Evolutionary conservation across 805 yeast genomes (phyloP).

Genomic region (Wickerhamiella musiphila): DNA sequence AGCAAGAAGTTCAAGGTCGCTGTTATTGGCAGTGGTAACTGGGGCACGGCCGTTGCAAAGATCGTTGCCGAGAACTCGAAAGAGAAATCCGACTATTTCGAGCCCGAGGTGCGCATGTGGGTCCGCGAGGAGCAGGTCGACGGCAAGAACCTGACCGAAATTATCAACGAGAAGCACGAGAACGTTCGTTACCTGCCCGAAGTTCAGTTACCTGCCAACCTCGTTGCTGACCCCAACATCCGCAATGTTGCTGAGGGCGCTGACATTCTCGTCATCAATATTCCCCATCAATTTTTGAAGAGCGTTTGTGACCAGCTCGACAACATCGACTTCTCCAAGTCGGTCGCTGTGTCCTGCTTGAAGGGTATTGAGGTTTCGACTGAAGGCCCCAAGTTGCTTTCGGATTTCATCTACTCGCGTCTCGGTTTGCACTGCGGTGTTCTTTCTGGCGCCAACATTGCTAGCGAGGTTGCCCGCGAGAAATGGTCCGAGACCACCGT

Average conservation of each 20-base stretch:
- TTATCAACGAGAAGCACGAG: conserved; percentile 79
- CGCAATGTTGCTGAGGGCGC: conserved; percentile 61
- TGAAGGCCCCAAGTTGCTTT: conserved; percentile 68
- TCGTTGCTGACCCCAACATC: conserved; percentile 74
- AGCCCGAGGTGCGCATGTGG: conserved; percentile 81
- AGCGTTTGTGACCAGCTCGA: conserved; percentile 57
- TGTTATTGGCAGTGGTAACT: conserved; percentile 91
- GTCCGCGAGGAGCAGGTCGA: conserved; percentile 69
- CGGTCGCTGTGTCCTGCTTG: conserved; percentile 85
- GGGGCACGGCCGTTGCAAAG: conserved; percentile 97
- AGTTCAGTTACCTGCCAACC: conserved; percentile 68
- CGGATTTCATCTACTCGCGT: conserved; percentile 60
- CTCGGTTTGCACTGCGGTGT: conserved; percentile 91
- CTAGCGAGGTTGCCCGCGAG: conserved; percentile 89
- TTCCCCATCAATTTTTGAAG: conserved; percentile 91
- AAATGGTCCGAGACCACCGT: conserved; percentile 97
- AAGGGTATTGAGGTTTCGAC: conserved; percentile 86
- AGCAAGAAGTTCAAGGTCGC: conserved; percentile 33
- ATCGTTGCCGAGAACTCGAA: conserved; percentile 78
- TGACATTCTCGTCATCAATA: conserved; percentile 79
- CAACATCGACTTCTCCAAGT: conserved; percentile 52
- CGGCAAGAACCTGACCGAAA: conserved; percentile 71
- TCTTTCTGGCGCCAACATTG: conserved; percentile 90
- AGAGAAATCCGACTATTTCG: conserved; percentile 55
- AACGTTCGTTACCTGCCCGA: conserved; percentile 91